Evolutionary conservation across 2,329 filamentous ascomycete species (phyloP), one percentile per base, ranked within the genome.

Genomic region (Calonectria pauciramosa): DNA sequence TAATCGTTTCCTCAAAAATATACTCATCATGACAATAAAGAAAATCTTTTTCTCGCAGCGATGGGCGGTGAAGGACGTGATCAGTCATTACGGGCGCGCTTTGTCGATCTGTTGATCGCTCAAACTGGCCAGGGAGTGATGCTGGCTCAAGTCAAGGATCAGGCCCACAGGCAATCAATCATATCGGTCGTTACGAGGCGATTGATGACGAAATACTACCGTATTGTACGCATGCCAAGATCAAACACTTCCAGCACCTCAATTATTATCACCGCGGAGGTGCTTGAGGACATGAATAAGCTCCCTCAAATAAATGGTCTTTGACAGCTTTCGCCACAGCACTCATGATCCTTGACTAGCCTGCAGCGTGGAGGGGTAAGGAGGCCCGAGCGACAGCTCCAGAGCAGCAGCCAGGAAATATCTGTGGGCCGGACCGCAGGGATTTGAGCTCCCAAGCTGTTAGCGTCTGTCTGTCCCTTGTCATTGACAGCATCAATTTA

Each of bases 51-150:
- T 26, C 28, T n/a, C 11, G 8, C 7, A n/a, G 9, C 7, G 32
- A 59, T 36, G 18, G 32, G 52, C 52, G 52, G 52, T 59, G 52
- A 36, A 59, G 9, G 30, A 36, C 8, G 3, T 36, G 11, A 32
- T 20, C 18, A 36, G 32, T n/a, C 14, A 16, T 13, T 18, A 34
- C 8, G 18, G 52, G 30, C 20, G 20, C 5, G 3, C 3, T n/a
- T n/a, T 14, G 52, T 59, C 30, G 52, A 59, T 59, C 52, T 14
- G 52, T 59, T 59, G 54, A 59, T 38, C 54, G 54, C 54, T 59
- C 10, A 13, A 6, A 47, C 41, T 4, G 9, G 2, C 30, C 4
- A 23, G 30, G 3, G 23, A 23, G 30, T 9, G 23, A 23, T 51
- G 47, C n/a, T 11, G 26, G 8, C 26, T 10, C n/a, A 11, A 16